Conservation (phyloP, 2,329 filamentous ascomycete species). For the Penicillium sp. region DNA sequence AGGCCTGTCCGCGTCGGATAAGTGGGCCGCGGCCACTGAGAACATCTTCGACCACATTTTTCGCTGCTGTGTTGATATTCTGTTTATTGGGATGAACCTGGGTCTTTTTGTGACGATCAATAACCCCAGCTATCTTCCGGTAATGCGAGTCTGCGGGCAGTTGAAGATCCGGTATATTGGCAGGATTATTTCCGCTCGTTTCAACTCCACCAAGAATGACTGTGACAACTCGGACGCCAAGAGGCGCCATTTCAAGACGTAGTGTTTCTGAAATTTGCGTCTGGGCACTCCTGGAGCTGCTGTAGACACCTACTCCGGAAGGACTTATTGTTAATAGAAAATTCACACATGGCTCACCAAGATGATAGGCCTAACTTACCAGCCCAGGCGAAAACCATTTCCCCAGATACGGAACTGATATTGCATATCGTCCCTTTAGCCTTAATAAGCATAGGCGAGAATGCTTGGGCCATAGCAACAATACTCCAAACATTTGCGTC, state of each 20-base stretch:
- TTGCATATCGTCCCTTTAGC: slow-evolving; percentile 9
- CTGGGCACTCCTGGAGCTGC: neutral
- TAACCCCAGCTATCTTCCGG: neutral
- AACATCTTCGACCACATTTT: neutral
- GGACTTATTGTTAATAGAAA: no score
- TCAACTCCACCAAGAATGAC: slow-evolving; percentile 1
- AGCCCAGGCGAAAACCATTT: slow-evolving; percentile 1
- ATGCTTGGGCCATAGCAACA: slow-evolving; percentile 42
- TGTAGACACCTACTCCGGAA: slow-evolving; percentile 7
- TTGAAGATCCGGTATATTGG: neutral
- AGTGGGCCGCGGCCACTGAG: neutral
- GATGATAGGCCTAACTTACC: neutral
- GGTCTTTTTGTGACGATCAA: neutral
- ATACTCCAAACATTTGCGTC: slow-evolving; percentile 42
- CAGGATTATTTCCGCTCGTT: neutral
- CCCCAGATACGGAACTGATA: slow-evolving; percentile 6
- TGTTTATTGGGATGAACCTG: neutral
- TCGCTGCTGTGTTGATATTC: neutral
- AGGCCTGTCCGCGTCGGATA: neutral
- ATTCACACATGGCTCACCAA: no score
- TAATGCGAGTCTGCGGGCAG: neutral
- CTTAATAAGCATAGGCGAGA: slow-evolving; percentile 31
- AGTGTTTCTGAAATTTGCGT: slow-evolving; percentile 2
- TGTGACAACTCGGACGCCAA: slow-evolving; percentile 6
- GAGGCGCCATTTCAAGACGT: slow-evolving; percentile 3